phyloP scores from a whole-genome alignment of 306 rosid species.

The Malus domestica region ASM211411v1 NC_041794.1:6357501-6358000 shows the following conservation, averaged over 20 bases:
- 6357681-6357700: too few relatives aligned
- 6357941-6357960: neutral
- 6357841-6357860: neutral
- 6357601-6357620: neutral
- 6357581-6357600: neutral
- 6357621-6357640: neutral
- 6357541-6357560: neutral
- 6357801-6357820: too few relatives aligned
- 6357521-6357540: slow-evolving; percentile 1
- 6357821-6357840: too few relatives aligned
- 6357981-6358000: neutral
- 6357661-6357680: too few relatives aligned
- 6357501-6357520: neutral
- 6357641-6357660: neutral
- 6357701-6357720: too few relatives aligned
- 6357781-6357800: too few relatives aligned
- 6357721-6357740: too few relatives aligned
- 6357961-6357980: neutral
- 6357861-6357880: neutral
- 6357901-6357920: neutral
- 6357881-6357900: neutral
- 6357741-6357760: too few relatives aligned
- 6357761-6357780: too few relatives aligned
- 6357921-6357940: neutral
- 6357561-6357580: neutral